Conservation (phyloP, 306 rosid genomes). For the Carpinus fangiana region DNA sequence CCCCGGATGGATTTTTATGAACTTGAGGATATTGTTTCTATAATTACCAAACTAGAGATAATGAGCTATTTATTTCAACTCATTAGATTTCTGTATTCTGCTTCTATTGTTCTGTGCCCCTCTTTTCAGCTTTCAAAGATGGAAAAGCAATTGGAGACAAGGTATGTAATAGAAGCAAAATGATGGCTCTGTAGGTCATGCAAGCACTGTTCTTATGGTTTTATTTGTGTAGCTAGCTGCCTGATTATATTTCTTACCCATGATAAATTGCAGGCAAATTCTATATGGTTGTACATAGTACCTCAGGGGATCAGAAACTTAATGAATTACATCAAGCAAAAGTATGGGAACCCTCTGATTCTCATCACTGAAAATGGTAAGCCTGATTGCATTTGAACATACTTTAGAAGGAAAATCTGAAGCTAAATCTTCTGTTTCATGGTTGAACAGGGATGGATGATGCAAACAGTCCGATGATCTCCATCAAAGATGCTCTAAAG, state of each 20-base stretch:
- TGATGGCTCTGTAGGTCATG: not conserved
- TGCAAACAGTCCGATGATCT: slow-evolving; percentile 42
- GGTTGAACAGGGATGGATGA: slow-evolving; percentile 77
- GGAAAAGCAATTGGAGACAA: slow-evolving; percentile 60
- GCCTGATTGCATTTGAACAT: too few species aligned
- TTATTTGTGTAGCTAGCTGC: not conserved
- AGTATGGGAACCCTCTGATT: slow-evolving; percentile 78
- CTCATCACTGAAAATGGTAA: slow-evolving; percentile 92
- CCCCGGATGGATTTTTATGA: not conserved
- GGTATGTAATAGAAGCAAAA: slow-evolving; percentile 40
- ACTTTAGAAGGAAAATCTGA: not conserved
- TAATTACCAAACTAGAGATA: not conserved
- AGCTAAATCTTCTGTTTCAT: slow-evolving; percentile 7
- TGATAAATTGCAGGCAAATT: slow-evolving; percentile 56
- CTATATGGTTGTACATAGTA: slow-evolving; percentile 81
- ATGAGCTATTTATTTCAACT: not conserved
- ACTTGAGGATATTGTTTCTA: slow-evolving; percentile 1
- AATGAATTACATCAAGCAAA: slow-evolving; percentile 68
- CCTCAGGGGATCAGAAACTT: slow-evolving; percentile 71
- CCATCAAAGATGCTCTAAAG: slow-evolving; percentile 63
- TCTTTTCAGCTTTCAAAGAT: slow-evolving; percentile 73
- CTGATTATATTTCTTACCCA: not conserved
- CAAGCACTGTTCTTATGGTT: not conserved
- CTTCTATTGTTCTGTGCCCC: not conserved
- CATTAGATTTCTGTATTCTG: not conserved